phyloP scores from a whole-genome alignment of 352 stramenopile genomes.

The Pythium volutum region DNA sequence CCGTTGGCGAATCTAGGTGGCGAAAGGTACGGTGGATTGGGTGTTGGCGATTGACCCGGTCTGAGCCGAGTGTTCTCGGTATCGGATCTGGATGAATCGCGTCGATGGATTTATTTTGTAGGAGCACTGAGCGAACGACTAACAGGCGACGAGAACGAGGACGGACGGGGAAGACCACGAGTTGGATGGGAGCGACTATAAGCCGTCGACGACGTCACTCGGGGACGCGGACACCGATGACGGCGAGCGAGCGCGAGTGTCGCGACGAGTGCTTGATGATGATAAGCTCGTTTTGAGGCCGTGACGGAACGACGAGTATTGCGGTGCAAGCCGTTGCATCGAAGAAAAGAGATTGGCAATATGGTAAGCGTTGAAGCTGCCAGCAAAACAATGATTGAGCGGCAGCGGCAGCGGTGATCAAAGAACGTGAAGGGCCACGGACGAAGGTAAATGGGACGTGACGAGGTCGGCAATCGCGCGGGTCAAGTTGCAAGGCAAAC shows the following conservation, averaged over 20 bases:
- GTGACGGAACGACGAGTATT: neutral
- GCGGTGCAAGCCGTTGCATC: neutral
- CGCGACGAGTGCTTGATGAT: neutral
- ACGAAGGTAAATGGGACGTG: neutral
- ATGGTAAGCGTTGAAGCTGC: neutral
- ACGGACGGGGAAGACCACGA: neutral
- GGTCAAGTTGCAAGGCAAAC: neutral
- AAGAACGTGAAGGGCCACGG: neutral
- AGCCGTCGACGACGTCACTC: neutral
- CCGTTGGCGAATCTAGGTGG: neutral
- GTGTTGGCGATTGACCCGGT: neutral
- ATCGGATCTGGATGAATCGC: no score
- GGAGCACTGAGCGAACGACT: neutral
- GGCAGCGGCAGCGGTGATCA: neutral
- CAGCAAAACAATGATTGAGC: no score
- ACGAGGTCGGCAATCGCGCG: neutral
- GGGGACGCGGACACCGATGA: neutral
- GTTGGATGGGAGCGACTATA: neutral
- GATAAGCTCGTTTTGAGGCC: neutral
- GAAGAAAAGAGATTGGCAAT: neutral
- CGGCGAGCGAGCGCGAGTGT: neutral
- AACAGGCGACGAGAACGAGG: neutral
- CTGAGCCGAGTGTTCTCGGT: neutral
- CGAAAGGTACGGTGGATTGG: neutral
- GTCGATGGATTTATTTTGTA: neutral